Percentiles rank a stretch among this genome's conserved stretches.
These are phyloP conservation scores for Oropetium thomaeum DNA, from an alignment of 176 grass and related monocot genomes.

Conservation along the genomic window DNA sequence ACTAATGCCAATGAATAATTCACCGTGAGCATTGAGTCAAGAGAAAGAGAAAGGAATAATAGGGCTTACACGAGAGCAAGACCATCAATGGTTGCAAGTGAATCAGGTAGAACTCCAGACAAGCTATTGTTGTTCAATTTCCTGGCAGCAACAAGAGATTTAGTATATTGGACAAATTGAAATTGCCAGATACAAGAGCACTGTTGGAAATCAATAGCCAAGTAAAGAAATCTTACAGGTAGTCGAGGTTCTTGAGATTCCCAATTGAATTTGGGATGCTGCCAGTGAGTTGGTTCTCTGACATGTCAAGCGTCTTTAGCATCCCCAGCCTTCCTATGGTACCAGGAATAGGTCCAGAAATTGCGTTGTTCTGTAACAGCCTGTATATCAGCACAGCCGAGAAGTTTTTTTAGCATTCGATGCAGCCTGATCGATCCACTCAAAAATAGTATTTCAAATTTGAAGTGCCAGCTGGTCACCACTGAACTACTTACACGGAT, in stretches of 20 bases:
- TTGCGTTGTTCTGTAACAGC: slow-evolving; percentile 84
- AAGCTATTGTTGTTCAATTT: slow-evolving; percentile 96
- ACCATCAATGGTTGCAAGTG: slow-evolving; percentile 67
- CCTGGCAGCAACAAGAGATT: slow-evolving; percentile 37
- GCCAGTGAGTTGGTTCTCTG: slow-evolving; percentile 76
- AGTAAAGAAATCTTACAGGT: slow-evolving; percentile 56
- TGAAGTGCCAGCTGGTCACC: background rate
- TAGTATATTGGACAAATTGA: background rate
- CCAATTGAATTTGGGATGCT: slow-evolving; percentile 72
- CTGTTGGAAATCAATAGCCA: background rate
- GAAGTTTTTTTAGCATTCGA: background rate
- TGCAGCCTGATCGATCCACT: background rate
- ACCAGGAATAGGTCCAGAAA: slow-evolving; percentile 68
- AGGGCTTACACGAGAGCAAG: slow-evolving; percentile 77
- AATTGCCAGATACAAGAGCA: background rate
- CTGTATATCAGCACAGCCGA: slow-evolving; percentile 39
- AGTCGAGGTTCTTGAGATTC: slow-evolving; percentile 78
- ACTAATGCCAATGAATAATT: slow-evolving; percentile 1
- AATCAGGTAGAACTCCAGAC: slow-evolving; percentile 74
- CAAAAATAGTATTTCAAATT: background rate
- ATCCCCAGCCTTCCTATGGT: slow-evolving; percentile 72
- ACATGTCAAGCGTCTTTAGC: slow-evolving; percentile 87
- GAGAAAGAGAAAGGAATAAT: background rate
- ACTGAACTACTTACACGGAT: slow-evolving; percentile 76
- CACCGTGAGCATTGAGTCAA: background rate